phyloP scores from a whole-genome alignment of 1,139 yeast genomes.

The Geotrichum siamense region DNA sequence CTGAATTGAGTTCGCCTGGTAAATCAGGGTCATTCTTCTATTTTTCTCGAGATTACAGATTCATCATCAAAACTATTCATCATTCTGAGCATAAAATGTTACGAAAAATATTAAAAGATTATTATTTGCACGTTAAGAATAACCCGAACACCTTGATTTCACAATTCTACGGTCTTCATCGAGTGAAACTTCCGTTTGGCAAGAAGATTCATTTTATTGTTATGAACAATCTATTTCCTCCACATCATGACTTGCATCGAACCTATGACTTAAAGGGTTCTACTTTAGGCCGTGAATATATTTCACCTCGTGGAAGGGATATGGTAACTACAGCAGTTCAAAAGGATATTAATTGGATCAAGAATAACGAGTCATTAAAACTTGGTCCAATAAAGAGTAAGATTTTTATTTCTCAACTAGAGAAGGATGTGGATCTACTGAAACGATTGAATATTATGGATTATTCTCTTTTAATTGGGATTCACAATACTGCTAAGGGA shows the following conservation, averaged over 20 bases:
- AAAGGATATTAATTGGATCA: slow-evolving; percentile 87
- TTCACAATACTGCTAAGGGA: slow-evolving; percentile 65
- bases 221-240: slow-evolving; percentile 96
- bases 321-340: slow-evolving; percentile 37
- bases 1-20: slow-evolving; percentile 94
- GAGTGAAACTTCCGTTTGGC: slow-evolving; percentile 82
- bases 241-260: slow-evolving; percentile 77
- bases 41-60: slow-evolving; percentile 86
- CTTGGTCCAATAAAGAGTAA: slow-evolving; percentile 66
- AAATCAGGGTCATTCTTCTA: slow-evolving; percentile 95
- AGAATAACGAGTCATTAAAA: slow-evolving; percentile 51
- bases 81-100: slow-evolving; percentile 86
- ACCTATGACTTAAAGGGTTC: slow-evolving; percentile 94
- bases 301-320: slow-evolving; percentile 26
- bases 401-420: slow-evolving; percentile 60
- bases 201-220: slow-evolving; percentile 89
- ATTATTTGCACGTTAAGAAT: slow-evolving; percentile 69
- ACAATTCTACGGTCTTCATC: slow-evolving; percentile 91
- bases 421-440: slow-evolving; percentile 64
- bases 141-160: slow-evolving; percentile 86
- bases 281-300: slow-evolving; percentile 61
- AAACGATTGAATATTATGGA: slow-evolving; percentile 86
- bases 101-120: slow-evolving; percentile 64
- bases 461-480: slow-evolving; percentile 80
- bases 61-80: slow-evolving; percentile 92